These are phyloP conservation scores for Chytriomyces hyalinus DNA, from an alignment of 192 early-diverging fungal species.

Conservation along the genomic window DNA sequence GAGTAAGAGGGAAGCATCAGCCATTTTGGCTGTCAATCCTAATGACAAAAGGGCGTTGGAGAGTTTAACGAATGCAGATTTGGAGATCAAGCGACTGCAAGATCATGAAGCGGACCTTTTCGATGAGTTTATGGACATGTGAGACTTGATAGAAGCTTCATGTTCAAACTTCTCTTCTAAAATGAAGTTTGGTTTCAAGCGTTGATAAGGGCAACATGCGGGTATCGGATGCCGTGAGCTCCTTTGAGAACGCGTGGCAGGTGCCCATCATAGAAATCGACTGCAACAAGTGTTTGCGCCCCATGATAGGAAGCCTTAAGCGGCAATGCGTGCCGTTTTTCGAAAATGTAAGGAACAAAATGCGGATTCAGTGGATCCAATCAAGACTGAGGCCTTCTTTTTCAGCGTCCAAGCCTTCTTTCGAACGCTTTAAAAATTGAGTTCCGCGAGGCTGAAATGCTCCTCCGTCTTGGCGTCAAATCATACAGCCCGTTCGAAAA, in stretches of 20 bases:
- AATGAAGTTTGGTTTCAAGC: constrained; percentile 17
- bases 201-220: constrained; percentile 45
- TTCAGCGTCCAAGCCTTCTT: constrained; percentile 49
- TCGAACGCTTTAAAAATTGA: constrained; percentile 40
- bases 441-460: constrained; percentile 38
- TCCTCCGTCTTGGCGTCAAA: constrained; percentile 51
- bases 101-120: constrained; percentile 32
- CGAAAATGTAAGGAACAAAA: constrained; percentile 41
- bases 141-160: constrained; percentile 10
- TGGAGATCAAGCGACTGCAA: not conserved
- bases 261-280: constrained; percentile 52
- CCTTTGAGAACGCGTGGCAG: constrained; percentile 37
- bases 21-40: not conserved
- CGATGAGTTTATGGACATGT: constrained; percentile 42
- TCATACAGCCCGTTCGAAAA: constrained; percentile 49
- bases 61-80: not conserved
- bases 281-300: constrained; percentile 41
- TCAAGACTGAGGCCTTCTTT: not conserved
- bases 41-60: not conserved
- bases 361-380: not conserved
- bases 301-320: constrained; percentile 42
- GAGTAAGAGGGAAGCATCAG: constrained; percentile 12
- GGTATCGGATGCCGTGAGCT: constrained; percentile 37
- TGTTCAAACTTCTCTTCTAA: not conserved
- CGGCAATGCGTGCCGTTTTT: constrained; percentile 39